Base-by-base conservation (phyloP, 2,329 filamentous ascomycete genomes). In the Sporothrix brasiliensis region DNA sequence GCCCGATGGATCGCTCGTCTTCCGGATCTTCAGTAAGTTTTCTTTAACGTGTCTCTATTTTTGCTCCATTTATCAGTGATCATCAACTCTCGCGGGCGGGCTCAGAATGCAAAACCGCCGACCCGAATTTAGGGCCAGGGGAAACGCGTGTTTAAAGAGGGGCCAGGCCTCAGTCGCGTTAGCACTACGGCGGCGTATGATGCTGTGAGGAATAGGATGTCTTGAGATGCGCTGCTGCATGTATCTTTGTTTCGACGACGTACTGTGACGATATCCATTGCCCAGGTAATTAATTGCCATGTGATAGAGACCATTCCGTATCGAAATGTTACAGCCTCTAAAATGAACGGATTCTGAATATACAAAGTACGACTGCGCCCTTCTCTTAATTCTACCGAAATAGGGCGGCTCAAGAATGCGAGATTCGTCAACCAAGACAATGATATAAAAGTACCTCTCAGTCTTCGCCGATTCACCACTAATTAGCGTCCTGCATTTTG, bases 61-160 rank as follows among this genome's bases (percentile, higher is more conserved):
- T 52, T n/a, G 27, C 53, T 19, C 24, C 10, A 52, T 24, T n/a
- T 34, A 2, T 30, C 24, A 30, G n/a, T n/a, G n/a, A n/a, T n/a
- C 14, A 14, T 50, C 60, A 52, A 9, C 4, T 24, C 44, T 34
- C 44, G 61, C 44, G 24, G 41, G 44, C 61, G 44, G 61, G 6
- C 19, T 7, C 41, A 41, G 27, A 52, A 61, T 61, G 54, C 30
- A 65, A 63, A 69, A 69, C 49, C 30, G 50, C 68, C 56, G 34
- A 63, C 11, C 11, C 30, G 24, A 47, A 53, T 63, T 63, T 63
- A 63, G 68, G 44, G 44, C 56, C 54, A 54, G 56, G 56, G 68
- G 53, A 60, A 68, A 50, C 19, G n/a, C 27, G 39, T 21, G n/a
- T 68, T 68, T 13, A 49, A 67, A 68, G 52, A 68, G 34, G 53